These are phyloP conservation scores for Trypanosomatidae sp. DNA, from an alignment of 208 protist species.

Conservation along the genomic window DNA sequence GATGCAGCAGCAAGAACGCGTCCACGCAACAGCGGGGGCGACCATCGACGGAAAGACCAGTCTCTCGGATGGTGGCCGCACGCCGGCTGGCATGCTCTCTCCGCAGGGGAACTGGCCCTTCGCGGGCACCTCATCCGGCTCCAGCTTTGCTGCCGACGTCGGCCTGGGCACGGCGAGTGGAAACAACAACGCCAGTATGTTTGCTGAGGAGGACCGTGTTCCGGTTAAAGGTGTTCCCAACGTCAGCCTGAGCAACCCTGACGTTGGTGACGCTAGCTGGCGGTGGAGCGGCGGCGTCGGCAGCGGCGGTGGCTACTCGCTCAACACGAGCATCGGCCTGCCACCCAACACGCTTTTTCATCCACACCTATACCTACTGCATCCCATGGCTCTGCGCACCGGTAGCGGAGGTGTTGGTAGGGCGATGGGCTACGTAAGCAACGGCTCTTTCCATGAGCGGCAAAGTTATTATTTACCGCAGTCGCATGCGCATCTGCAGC, in stretches of 20 bases:
- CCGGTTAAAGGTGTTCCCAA: constrained; percentile 12
- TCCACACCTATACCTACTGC: background rate
- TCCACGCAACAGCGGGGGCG: background rate
- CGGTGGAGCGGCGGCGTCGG: constrained; percentile 8
- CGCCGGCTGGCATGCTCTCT: constrained; percentile 7
- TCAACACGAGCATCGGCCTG: constrained; percentile 19
- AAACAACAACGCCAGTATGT: constrained; percentile 1
- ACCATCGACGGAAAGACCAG: background rate
- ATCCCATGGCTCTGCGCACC: background rate
- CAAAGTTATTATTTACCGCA: background rate
- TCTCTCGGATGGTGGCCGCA: constrained; percentile 5
- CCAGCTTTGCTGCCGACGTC: constrained; percentile 10
- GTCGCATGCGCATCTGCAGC: background rate
- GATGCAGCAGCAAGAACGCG: constrained; percentile 12
- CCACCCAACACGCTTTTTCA: constrained; percentile 3
- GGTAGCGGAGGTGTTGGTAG: background rate
- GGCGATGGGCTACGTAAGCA: background rate
- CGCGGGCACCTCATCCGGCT: background rate
- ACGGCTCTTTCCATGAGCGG: constrained; percentile 17
- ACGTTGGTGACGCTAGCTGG: background rate
- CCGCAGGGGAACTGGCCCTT: background rate
- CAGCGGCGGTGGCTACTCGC: constrained; percentile 11
- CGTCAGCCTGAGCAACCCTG: constrained; percentile 17
- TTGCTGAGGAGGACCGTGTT: constrained; percentile 12
- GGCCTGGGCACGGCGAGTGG: background rate